Evolutionary conservation across 108 stramenopile genomes (phyloP), one percentile per base, ranked within the genome.

Genomic region (Epipyxis sp.): DNA sequence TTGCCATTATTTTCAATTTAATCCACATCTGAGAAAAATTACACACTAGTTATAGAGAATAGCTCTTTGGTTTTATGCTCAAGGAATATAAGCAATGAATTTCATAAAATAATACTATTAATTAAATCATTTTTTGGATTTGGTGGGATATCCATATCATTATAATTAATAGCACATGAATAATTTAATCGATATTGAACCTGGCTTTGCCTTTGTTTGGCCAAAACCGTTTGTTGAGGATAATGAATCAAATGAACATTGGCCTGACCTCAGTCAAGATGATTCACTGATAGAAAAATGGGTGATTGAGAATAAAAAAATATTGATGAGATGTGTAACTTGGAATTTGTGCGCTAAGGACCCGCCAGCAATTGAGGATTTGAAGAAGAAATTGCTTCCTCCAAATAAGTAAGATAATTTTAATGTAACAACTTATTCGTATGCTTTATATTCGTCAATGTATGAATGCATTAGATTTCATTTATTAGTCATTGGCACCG

Each of bases 401-500:
- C 71, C 50, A 10, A 6, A 74, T 34, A 68, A 41, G 65, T 68
- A 25, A 40, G 41, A 20, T 37, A 20, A 20, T 40, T 41, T 68
- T 20, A 40, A 20, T 68, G 13, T 25, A 16, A 37, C 20, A 20
- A 37, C 20, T 68, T 20, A 57, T 20, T 25, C 25, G n/a, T n/a
- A n/a, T n/a, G n/a, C n/a, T n/a, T n/a, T n/a, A n/a, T 57, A 20
- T 57, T 57, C 20, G 25, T 57, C 16, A 57, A 20, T 25, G 54
- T 16, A 57, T 57, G 16, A 25, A 57, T 41, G 29, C 20, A 20
- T 68, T 40, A 6, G 71, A 3, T 74, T 74, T 39, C 88, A 89
- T 44, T 30, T 89, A 1, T 37, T 83, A 41, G 85, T 42, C 27
- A 77, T 89, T 29, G 88, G 88, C 1, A 84, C 85, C 0, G 84